Conservation (phyloP, 768 basidiomycete genomes). For the Hypholoma fasciculare region DNA sequence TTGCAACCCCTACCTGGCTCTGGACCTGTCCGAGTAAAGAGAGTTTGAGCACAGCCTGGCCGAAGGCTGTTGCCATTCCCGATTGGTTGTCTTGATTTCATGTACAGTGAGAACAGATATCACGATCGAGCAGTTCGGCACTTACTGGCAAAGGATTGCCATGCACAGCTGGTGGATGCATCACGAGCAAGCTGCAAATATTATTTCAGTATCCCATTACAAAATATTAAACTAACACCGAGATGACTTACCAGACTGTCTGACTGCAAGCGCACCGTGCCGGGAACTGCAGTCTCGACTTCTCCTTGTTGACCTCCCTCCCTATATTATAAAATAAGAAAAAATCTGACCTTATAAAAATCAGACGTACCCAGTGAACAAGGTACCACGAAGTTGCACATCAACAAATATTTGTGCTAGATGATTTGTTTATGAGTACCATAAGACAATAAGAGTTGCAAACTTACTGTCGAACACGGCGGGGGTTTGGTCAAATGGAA, state of each 20-base stretch:
- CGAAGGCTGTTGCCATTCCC: constrained; percentile 21
- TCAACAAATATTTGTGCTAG: constrained; percentile 44
- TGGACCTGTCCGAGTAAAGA: neutral
- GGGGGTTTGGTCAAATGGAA: constrained; percentile 45
- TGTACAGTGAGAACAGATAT: too few relatives aligned
- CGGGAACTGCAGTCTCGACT: constrained; percentile 35
- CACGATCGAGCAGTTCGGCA: neutral
- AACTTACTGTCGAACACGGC: constrained; percentile 32
- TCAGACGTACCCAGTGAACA: constrained; percentile 37
- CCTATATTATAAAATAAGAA: constrained; percentile 16
- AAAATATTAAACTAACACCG: neutral
- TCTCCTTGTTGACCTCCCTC: constrained; percentile 37
- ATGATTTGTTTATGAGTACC: neutral
- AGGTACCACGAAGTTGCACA: constrained; percentile 40
- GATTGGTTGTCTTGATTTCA: constrained; percentile 23
- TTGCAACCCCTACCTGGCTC: neutral
- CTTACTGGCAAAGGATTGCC: constrained; percentile 44
- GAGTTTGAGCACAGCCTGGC: neutral
- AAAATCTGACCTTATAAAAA: neutral
- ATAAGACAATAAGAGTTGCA: too few relatives aligned
- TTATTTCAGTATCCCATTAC: constrained; percentile 14
- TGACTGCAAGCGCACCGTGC: constrained; percentile 46
- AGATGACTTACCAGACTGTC: constrained; percentile 31
- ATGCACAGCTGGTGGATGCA: constrained; percentile 44
- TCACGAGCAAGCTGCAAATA: constrained; percentile 43